Base-by-base conservation (phyloP, 305 asterid species). In the Stenogyne calaminthoides region DNA sequence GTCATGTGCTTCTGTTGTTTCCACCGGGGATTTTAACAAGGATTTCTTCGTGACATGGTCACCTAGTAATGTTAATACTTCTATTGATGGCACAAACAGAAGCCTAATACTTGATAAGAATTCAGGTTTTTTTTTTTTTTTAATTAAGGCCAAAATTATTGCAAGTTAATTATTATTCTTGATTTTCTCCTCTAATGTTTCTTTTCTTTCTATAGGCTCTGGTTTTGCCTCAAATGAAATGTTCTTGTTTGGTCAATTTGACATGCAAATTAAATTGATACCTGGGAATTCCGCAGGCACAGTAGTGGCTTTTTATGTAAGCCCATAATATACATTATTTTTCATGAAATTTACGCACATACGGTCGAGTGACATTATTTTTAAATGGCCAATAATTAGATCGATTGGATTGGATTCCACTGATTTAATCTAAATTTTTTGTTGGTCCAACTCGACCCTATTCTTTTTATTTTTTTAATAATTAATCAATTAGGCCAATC, bases 221-320 rank as follows among this genome's bases (percentile, higher is more conserved):
- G 92, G 77, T 8, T 87, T 91, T 78, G 91, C 87, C 73, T 83
- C 97, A 14, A 89, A 90, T 19, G 90, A 85, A 20, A 90, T 69
- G 93, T 94, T 78, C 86, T 73, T 91, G 84, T 94, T 87, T 67
- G 99, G 98, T 3, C 91, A 90, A 9, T 83, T 90, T 76, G 92
- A 88, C 84, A 88, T 90, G 96, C 73, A 85, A 72, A 91, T 90
- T 14, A 89, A 91, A 68, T 27, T 94, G 80, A 75, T 94, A 12
- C 91, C 96, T 0, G 99, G 96, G 15, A 80, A 94, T 69, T 94
- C 99, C 22, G 95, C 97, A 0, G 99, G 99, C 81, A 87, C 97
- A 0, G 97, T 91, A 55, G 93, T 89, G 7, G 96, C 98, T 54
- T 90, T 84, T 36, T 94, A 91, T 67, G 99, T 90, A 77, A 78